Evolutionary conservation across 2,329 filamentous ascomycete genomes (phyloP).

Genomic region (Ambrosiella xylebori): DNA sequence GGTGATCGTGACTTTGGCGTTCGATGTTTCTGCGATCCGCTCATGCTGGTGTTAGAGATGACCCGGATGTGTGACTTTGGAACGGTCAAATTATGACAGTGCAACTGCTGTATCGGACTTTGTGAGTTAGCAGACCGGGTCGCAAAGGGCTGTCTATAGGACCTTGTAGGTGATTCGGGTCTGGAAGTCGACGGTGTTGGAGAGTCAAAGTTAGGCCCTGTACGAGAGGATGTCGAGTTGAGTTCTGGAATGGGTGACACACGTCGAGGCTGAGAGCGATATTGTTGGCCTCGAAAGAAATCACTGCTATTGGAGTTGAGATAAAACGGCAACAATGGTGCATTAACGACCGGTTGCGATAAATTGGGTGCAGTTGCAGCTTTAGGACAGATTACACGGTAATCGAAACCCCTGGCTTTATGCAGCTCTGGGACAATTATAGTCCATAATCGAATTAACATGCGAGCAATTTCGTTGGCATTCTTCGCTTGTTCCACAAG

Average conservation of each 20-base stretch:
- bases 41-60: background rate
- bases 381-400: conserved; percentile 4
- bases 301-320: conserved; percentile 4
- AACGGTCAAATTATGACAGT: background rate
- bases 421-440: conserved; percentile 21
- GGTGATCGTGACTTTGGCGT: background rate
- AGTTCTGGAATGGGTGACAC: conserved; percentile 5
- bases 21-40: background rate
- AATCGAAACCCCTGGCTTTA: conserved; percentile 5
- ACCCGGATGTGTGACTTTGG: background rate
- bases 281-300: background rate
- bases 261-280: background rate
- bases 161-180: background rate
- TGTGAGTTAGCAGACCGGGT: background rate
- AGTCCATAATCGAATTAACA: conserved; percentile 49
- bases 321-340: conserved; percentile 1
- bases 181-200: background rate
- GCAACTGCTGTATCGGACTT: background rate
- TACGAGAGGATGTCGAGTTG: background rate
- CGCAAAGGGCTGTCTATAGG: background rate
- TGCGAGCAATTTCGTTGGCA: conserved; percentile 43
- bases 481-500: conserved; percentile 38
- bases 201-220: background rate
- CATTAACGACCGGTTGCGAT: background rate
- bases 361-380: background rate